phyloP scores from a whole-genome alignment of 2,329 filamentous ascomycete genomes.

The Aschersonia sp. region DNA sequence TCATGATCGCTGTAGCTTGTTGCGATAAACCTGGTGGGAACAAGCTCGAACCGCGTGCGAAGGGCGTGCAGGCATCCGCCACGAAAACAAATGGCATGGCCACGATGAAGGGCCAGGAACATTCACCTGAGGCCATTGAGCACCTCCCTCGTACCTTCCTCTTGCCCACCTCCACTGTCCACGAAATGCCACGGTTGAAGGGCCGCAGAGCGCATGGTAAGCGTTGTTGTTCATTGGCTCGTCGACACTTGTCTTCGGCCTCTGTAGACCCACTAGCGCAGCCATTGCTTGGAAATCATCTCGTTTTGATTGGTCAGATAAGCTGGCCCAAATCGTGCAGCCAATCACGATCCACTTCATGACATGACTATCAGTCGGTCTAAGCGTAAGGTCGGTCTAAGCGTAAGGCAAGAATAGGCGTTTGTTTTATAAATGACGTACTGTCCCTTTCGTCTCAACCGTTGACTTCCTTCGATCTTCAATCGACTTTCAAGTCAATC shows the following conservation, averaged over 20 bases:
- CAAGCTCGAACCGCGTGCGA: too few relatives aligned
- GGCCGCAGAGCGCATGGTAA: too few relatives aligned
- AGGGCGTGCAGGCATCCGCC: too few relatives aligned
- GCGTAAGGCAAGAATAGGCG: not conserved
- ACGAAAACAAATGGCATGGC: too few relatives aligned
- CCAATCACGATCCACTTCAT: conserved; percentile 5
- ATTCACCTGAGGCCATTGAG: too few relatives aligned
- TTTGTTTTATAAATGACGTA: not conserved
- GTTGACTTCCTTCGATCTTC: not conserved
- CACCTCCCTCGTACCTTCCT: too few relatives aligned
- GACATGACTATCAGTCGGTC: not conserved
- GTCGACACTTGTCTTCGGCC: not conserved
- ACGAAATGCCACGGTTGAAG: too few relatives aligned
- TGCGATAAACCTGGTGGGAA: too few relatives aligned
- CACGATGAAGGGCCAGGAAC: too few relatives aligned
- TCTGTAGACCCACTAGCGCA: not conserved
- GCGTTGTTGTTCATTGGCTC: too few relatives aligned
- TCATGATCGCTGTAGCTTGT: too few relatives aligned
- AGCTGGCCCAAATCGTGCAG: not conserved
- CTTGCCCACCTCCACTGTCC: too few relatives aligned
- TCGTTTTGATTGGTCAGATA: conserved; percentile 4
- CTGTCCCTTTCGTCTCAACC: not conserved
- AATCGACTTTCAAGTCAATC: not conserved
- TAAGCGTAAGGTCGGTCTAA: not conserved
- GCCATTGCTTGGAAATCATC: conserved; percentile 7